A percentile compares a stretch with the other conserved stretches of the same genome.
phyloP scores from a whole-genome alignment of 495 filamentous ascomycete genomes.

The Physcia stellaris region DNA sequence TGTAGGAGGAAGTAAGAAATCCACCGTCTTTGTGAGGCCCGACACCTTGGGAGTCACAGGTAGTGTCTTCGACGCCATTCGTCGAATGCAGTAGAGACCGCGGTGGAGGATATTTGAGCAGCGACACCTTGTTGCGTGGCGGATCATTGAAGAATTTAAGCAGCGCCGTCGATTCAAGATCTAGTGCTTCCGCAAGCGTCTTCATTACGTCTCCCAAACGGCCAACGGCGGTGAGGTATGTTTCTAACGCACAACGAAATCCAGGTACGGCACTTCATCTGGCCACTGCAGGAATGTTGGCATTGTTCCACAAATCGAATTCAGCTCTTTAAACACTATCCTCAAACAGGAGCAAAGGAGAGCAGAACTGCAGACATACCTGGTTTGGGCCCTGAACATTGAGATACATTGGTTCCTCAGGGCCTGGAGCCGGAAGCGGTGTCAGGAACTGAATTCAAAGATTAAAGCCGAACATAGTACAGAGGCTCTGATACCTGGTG shows the following conservation, averaged over 20 bases:
- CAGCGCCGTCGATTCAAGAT: conserved; percentile 55
- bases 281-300: conserved; percentile 54
- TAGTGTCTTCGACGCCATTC: not conserved
- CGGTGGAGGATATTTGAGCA: conserved; percentile 65
- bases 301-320: not conserved
- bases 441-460: conserved; percentile 29
- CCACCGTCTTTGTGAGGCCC: conserved; percentile 87
- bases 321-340: not conserved
- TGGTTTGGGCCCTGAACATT: conserved; percentile 71
- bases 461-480: not conserved
- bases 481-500: not conserved
- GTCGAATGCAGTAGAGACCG: conserved; percentile 27
- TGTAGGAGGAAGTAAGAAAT: conserved; percentile 68
- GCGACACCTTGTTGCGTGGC: conserved; percentile 78
- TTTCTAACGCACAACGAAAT: conserved; percentile 52
- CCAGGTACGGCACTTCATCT: conserved; percentile 45
- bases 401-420: conserved; percentile 55
- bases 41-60: conserved; percentile 41
- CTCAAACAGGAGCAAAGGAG: not conserved
- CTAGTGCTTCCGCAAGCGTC: conserved; percentile 69
- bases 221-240: conserved; percentile 64
- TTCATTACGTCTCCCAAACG: conserved; percentile 57
- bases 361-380: conserved; percentile 12
- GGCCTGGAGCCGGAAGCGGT: conserved; percentile 51
- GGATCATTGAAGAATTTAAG: conserved; percentile 61